Percentiles rank a stretch among this genome's conserved stretches.
These are phyloP conservation scores for Chloranthus sessilifolius DNA, from an alignment of 164 flowering plant genomes.

Conservation along the genomic window DNA sequence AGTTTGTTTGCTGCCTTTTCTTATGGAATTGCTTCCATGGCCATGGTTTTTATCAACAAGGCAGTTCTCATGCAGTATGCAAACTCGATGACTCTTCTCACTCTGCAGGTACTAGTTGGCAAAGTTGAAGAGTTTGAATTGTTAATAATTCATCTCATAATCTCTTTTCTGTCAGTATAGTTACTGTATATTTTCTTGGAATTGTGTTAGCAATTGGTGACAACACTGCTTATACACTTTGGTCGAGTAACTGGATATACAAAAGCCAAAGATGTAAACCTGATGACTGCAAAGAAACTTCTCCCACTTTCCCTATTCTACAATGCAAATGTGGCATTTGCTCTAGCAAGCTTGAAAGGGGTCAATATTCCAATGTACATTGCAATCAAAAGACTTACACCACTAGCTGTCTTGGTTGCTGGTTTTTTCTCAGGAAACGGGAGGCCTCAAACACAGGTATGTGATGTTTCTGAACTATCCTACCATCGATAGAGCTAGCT, in stretches of 20 bases:
- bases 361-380: constrained; percentile 99
- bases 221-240: constrained; percentile 70
- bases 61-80: constrained; percentile 89
- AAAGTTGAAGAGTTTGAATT: background rate
- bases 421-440: constrained; percentile 84
- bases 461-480: no score
- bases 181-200: constrained; percentile 2
- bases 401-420: constrained; percentile 92
- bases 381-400: constrained; percentile 96
- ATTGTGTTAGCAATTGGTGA: constrained; percentile 71
- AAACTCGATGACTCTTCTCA: constrained; percentile 88
- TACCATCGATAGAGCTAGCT: background rate
- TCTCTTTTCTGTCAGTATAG: constrained; percentile 7
- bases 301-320: constrained; percentile 80
- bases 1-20: constrained; percentile 82
- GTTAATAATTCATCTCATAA: background rate
- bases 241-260: constrained; percentile 77
- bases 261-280: constrained; percentile 45
- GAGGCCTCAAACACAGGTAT: constrained; percentile 81
- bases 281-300: constrained; percentile 71
- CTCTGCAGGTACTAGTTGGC: constrained; percentile 55
- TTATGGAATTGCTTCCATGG: constrained; percentile 97
- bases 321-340: constrained; percentile 96
- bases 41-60: constrained; percentile 97
- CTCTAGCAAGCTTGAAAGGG: constrained; percentile 96